A percentile compares a stretch with the other conserved stretches of the same genome.
These are phyloP conservation scores for Triticum monococcum DNA, from an alignment of 176 grass and related monocot species.

Conservation along the genomic window DNA sequence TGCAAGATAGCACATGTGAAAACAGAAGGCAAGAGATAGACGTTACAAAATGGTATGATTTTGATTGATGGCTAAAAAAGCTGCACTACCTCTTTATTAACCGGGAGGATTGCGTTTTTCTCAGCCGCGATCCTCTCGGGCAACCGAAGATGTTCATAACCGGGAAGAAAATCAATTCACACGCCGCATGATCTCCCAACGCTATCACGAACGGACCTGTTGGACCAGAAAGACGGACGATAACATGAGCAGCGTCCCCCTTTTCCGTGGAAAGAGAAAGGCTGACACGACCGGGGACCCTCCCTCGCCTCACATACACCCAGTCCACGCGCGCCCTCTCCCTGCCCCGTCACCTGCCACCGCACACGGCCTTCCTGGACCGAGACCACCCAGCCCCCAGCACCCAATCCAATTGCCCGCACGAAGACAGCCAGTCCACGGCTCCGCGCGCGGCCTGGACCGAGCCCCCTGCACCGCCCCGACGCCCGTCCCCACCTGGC, in stretches of 20 bases:
- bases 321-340: not conserved
- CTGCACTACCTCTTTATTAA: not conserved
- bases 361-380: not conserved
- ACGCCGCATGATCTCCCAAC: not conserved
- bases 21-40: not conserved
- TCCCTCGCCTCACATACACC: not conserved
- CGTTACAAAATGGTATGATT: not conserved
- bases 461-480: not conserved
- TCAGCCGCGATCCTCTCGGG: not conserved
- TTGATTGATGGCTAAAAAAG: not conserved
- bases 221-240: not conserved
- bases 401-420: conserved; percentile 18
- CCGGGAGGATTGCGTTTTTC: not conserved
- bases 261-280: conserved; percentile 32
- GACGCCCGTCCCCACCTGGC: not conserved
- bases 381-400: not conserved
- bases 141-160: not conserved
- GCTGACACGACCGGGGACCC: not conserved
- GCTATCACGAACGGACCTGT: not conserved
- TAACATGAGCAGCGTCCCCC: not conserved
- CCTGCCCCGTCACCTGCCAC: not conserved
- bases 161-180: not conserved
- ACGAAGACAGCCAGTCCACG: conserved; percentile 24
- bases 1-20: not conserved
- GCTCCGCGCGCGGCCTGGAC: not conserved